phyloP scores from a whole-genome alignment of 306 rosid species.

The Styphnolobium japonicum region DNA sequence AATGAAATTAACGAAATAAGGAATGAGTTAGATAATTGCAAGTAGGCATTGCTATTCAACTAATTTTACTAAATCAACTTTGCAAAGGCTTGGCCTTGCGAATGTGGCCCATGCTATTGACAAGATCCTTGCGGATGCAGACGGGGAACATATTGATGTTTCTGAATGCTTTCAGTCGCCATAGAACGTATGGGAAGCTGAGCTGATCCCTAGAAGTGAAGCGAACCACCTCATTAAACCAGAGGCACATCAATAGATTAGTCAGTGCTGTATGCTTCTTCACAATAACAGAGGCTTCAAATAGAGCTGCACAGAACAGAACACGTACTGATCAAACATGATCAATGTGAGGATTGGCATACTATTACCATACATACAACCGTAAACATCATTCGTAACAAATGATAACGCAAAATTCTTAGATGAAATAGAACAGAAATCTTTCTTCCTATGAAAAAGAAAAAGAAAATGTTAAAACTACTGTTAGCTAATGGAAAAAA shows the following conservation, averaged over 20 bases:
- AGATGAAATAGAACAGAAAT: not conserved
- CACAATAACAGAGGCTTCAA: constrained; percentile 87
- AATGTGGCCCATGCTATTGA: constrained; percentile 93
- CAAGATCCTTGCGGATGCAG: constrained; percentile 96
- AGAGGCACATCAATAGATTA: constrained; percentile 79
- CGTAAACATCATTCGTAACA: not conserved
- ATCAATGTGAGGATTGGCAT: not conserved
- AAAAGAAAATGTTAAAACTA: not conserved
- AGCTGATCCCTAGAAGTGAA: constrained; percentile 96
- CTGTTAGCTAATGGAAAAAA: constrained; percentile 9
- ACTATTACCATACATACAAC: not conserved
- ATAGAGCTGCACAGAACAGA: constrained; percentile 70
- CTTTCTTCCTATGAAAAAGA: no score
- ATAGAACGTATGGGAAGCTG: constrained; percentile 87
- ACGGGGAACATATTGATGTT: constrained; percentile 77
- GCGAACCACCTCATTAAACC: constrained; percentile 94
- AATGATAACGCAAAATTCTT: not conserved
- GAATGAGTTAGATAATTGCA: constrained; percentile 17
- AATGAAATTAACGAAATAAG: constrained; percentile 24
- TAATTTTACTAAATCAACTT: constrained; percentile 35
- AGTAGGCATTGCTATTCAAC: constrained; percentile 1
- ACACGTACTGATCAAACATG: constrained; percentile 22
- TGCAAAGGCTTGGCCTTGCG: constrained; percentile 87
- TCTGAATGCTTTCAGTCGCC: constrained; percentile 72
- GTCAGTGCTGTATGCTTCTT: constrained; percentile 69